phyloP scores from a whole-genome alignment of 2,329 filamentous ascomycete species.

The Aspergillus brasiliensis region DNA sequence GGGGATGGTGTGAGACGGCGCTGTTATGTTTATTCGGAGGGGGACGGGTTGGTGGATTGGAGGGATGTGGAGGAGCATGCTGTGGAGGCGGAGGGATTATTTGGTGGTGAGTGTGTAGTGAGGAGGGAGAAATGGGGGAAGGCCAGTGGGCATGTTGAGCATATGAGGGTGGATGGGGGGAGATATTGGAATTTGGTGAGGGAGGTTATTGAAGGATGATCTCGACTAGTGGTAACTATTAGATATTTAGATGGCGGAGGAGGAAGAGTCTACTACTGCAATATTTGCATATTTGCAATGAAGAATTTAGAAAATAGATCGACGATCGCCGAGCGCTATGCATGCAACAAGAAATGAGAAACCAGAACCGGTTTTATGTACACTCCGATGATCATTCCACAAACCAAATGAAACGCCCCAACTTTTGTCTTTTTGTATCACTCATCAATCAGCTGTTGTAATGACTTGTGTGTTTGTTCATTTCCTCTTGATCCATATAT shows the following conservation, averaged over 20 bases:
- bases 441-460: not conserved
- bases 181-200: constrained; percentile 44
- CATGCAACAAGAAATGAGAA: constrained; percentile 23
- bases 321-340: constrained; percentile 27
- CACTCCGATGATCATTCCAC: too few relatives aligned
- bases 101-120: constrained; percentile 32
- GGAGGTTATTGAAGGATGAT: constrained; percentile 20
- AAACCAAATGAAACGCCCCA: constrained; percentile 5
- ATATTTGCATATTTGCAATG: not conserved
- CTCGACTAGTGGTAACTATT: too few relatives aligned
- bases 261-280: too few relatives aligned
- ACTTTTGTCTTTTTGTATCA: constrained; percentile 4
- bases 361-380: not conserved
- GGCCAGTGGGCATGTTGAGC: constrained; percentile 39
- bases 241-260: not conserved
- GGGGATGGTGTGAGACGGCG: not conserved
- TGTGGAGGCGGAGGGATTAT: not conserved
- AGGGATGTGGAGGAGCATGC: constrained; percentile 11
- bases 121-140: constrained; percentile 39
- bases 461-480: not conserved
- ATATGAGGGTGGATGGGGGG: constrained; percentile 41
- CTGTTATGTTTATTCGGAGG: constrained; percentile 11
- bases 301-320: constrained; percentile 3
- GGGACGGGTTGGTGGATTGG: constrained; percentile 6
- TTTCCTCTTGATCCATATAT: too few relatives aligned